Conservation (phyloP, 345 rosid species). For the Salix purpurea region DNA sequence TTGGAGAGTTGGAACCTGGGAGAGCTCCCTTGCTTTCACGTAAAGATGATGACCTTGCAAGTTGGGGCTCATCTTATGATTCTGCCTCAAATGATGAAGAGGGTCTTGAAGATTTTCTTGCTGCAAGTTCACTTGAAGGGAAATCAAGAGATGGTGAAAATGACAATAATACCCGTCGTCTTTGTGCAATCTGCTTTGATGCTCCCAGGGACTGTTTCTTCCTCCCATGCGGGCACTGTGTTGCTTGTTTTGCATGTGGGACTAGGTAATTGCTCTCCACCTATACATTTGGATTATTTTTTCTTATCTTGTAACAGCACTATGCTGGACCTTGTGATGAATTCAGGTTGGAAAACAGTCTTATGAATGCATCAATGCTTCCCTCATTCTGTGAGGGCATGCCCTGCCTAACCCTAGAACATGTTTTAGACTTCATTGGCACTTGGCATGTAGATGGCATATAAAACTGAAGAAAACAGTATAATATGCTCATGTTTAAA, state of each 20-base stretch:
- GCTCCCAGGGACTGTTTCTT: conserved; percentile 98
- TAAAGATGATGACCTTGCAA: conserved; percentile 85
- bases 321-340: neutral
- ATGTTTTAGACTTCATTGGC: neutral
- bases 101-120: conserved; percentile 57
- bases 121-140: conserved; percentile 38
- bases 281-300: conserved; percentile 1
- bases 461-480: neutral
- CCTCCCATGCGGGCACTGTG: conserved; percentile 97
- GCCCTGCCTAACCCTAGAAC: neutral
- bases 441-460: neutral
- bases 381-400: neutral
- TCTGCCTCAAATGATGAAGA: conserved; percentile 64
- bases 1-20: conserved; percentile 33
- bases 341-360: neutral
- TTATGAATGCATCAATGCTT: neutral
- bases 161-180: conserved; percentile 66
- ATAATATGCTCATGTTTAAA: neutral
- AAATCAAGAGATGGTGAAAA: conserved; percentile 52
- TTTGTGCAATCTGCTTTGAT: conserved; percentile 95
- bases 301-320: neutral
- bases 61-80: conserved; percentile 94
- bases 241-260: conserved; percentile 88
- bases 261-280: conserved; percentile 50
- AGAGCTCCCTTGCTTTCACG: conserved; percentile 71